Evolutionary conservation across 23 red algal genomes (phyloP).

Genomic region (Gracilariopsis chorda): DNA sequence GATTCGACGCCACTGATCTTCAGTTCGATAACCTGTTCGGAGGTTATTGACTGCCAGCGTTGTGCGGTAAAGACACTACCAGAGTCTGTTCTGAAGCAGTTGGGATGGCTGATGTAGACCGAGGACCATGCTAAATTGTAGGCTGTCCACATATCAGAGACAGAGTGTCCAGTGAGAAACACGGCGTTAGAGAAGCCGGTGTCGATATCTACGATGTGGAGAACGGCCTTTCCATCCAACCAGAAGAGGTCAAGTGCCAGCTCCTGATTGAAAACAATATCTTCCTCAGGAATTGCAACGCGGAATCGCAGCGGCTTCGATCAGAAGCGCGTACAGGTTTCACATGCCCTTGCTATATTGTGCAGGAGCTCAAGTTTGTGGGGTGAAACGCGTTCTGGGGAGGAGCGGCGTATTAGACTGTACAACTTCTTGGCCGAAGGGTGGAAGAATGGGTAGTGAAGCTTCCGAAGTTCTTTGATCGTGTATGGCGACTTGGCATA

Average conservation of each 20-base stretch:
- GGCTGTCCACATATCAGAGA: background rate
- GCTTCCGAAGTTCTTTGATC: background rate
- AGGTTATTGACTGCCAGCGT: background rate
- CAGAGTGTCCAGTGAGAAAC: conserved; percentile 7
- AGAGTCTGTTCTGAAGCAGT: background rate
- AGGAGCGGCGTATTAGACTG: background rate
- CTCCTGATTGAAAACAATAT: conserved; percentile 8
- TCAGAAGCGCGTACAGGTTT: background rate
- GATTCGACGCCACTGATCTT: background rate
- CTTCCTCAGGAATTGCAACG: background rate
- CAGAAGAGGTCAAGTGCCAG: background rate
- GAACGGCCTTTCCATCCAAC: background rate
- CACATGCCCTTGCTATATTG: background rate
- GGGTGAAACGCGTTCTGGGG: background rate
- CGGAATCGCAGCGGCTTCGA: conserved; percentile 1
- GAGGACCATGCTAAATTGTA: background rate
- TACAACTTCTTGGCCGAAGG: background rate
- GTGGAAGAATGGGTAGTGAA: conserved; percentile 30
- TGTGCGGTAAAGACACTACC: background rate
- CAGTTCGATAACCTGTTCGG: background rate
- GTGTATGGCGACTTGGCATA: background rate
- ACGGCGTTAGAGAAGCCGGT: background rate
- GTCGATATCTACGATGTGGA: background rate
- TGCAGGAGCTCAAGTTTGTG: background rate
- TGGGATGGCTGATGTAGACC: conserved; percentile 3